Conservation (phyloP, 108 stramenopile genomes). For the Fragilariopsis cylindrus region DNA sequence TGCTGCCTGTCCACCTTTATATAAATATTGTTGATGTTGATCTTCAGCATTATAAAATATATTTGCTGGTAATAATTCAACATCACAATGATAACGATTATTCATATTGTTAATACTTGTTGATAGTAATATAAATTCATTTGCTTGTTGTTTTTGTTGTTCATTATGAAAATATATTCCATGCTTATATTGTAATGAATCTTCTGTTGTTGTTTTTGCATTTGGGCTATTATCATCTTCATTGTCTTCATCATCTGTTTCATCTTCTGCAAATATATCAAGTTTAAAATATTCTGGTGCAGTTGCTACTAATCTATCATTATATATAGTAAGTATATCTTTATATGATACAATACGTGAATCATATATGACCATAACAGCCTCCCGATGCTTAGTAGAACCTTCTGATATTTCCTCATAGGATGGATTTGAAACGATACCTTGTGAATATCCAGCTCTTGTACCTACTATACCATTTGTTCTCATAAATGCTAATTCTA, state of each 20-base stretch:
- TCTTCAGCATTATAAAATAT: conserved; percentile 85
- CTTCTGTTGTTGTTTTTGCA: conserved; percentile 46
- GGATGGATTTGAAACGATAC: conserved; percentile 60
- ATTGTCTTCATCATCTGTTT: conserved; percentile 41
- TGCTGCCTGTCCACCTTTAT: conserved; percentile 91
- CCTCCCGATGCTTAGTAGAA: conserved; percentile 88
- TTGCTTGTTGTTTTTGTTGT: conserved; percentile 57
- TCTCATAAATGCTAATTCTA: conserved; percentile 83
- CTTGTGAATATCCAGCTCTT: conserved; percentile 86
- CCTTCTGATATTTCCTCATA: conserved; percentile 83
- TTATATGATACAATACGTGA: conserved; percentile 65
- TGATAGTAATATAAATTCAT: conserved; percentile 3
- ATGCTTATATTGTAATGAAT: conserved; percentile 71
- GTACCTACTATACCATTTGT: conserved; percentile 79
- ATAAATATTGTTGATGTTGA: conserved; percentile 90
- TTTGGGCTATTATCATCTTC: not conserved
- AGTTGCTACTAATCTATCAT: conserved; percentile 66
- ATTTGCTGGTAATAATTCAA: conserved; percentile 63
- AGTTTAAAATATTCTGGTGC: conserved; percentile 30
- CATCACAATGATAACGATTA: conserved; percentile 37
- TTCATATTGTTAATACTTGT: conserved; percentile 29
- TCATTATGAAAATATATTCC: conserved; percentile 85
- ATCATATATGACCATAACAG: conserved; percentile 86
- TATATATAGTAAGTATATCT: conserved; percentile 67
- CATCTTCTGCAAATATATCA: conserved; percentile 23